Base-by-base conservation (phyloP, 2,329 filamentous ascomycete genomes). In the Thelonectria olida region DNA sequence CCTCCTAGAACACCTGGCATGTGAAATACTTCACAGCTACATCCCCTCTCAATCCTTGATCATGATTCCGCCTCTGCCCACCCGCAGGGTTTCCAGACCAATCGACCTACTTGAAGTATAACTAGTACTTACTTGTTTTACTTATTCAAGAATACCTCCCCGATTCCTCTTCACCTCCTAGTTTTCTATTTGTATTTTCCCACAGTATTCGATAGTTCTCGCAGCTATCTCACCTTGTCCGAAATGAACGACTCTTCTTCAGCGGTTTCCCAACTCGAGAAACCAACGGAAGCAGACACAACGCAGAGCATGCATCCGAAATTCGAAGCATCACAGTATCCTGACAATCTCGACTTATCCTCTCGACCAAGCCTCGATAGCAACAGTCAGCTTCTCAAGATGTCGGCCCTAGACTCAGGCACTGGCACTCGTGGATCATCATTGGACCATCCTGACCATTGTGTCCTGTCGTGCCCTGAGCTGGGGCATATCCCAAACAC, bases 401-500 rank as follows among this genome's bases (percentile, higher is more conserved):
- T 8, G 22, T 19, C 52, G 12, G 28, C n/a, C 2, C 7, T 25
- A 31, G 22, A 52, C n/a, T 20, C 52, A 12, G 58, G 54, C 10
- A n/a, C 53, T 1, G 19, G 9, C 10, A 25, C 28, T 23, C 50
- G 39, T 38, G 27, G 44, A 10, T 25, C 23, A 13, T 54, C 60
- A 3, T 22, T 57, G 2, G 58, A 54, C 6, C 48, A 19, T 12
- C 27, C 54, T 7, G 22, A 58, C 6, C 27, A 56, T 19, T 51
- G 58, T 47, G 60, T 61, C 51, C 52, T 23, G 28, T 67, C 65
- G 6, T 67, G 65, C 17, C 65, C 65, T 25, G 64, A 67, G 25
- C 49, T 66, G n/a, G 53, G 61, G 22, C 22, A 22, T 13, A 7
- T 31, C 5, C 13, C 55, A 17, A 54, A 39, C 15, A 41, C 31